Base-by-base conservation (phyloP, 2,329 filamentous ascomycete species). In the Phialophora tarda region DNA sequence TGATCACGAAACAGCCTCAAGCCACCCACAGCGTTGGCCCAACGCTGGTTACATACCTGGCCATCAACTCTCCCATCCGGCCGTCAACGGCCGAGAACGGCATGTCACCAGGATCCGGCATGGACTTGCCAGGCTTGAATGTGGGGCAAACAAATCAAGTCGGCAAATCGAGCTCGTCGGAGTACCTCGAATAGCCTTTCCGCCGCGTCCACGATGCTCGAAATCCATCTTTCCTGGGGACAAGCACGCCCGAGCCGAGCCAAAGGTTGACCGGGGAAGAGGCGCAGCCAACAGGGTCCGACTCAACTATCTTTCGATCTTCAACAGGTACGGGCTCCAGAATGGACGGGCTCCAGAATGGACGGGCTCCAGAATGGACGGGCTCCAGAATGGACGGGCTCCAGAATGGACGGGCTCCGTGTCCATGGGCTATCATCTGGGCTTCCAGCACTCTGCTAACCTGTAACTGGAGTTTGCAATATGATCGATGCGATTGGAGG, bases 401-500 rank as follows among this genome's bases (percentile, higher is more conserved):
- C 21, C 47, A 24, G 24, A 11, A 50, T 8, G 21, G 47, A 50
- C 7, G 12, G 7, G n/a, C 21, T 50, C 21, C 47, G 24, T 24
- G 11, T 24, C 21, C 48, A 28, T 14, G 10, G 23, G 14, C 48
- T 26, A 26, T 10, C 48, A 12, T 28, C 24, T 26, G 10, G 23
- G 14, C 48, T 51, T 51, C 21, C 48, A 12, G 17, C 24, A 21
- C 26, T n/a, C 4, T 17, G n/a, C 57, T 59, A 50, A 24, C 2
- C 57, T 24, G 3, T 23, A 26, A 59, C 10, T 34, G 57, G 57
- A 4, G 24, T 59, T 11, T 59, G 57, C 14, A 30, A 32, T 34
- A 50, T 30, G 30, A 59, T 59, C 41, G 24, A 23, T 28, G 26
- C 47, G 17, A 44, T 48, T 50, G 57, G 41, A 48, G 23, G 32